These are phyloP conservation scores for Murraya paniculata DNA, from an alignment of 345 rosid genomes.

Conservation along the genomic window DNA sequence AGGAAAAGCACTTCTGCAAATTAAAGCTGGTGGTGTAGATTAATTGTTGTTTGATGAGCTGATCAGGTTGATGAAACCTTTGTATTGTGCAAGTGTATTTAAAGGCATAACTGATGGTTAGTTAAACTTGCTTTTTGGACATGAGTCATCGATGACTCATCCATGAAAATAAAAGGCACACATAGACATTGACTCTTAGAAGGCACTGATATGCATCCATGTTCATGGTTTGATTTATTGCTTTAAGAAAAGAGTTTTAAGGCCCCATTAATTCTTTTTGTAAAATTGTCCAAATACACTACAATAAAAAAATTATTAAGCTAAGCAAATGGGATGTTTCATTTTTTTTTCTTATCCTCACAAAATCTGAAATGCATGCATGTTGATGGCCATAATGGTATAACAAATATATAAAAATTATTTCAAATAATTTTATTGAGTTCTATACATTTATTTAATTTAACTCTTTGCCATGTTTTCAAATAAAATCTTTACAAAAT, in stretches of 20 bases:
- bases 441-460: neutral
- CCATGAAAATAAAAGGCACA: neutral
- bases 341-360: no score
- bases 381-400: neutral
- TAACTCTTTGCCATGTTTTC: neutral
- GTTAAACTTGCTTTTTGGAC: neutral
- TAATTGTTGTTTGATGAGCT: neutral
- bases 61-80: neutral
- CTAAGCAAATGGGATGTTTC: neutral
- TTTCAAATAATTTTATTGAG: neutral
- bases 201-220: neutral
- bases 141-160: conserved; percentile 4
- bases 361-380: neutral
- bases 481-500: neutral
- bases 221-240: neutral
- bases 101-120: conserved; percentile 7
- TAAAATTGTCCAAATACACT: neutral
- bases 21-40: neutral
- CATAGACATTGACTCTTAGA: neutral
- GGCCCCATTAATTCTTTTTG: neutral
- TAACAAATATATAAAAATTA: no score
- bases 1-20: neutral
- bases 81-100: neutral
- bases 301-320: no score
- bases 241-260: neutral